These are phyloP conservation scores for Hylodesmum podocarpum DNA, from an alignment of 306 rosid genomes.

Conservation along the genomic window DNA sequence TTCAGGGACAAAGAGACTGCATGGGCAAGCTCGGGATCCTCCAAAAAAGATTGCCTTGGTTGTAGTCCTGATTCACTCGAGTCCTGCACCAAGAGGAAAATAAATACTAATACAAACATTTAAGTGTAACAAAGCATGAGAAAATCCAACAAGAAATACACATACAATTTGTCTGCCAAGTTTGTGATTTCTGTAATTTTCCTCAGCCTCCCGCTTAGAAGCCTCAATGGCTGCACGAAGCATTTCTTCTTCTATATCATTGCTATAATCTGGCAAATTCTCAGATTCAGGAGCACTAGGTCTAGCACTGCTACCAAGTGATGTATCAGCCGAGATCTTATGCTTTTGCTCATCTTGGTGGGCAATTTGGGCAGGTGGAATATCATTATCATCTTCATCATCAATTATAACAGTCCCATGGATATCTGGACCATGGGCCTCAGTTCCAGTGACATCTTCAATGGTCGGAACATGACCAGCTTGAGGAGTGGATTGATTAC, in stretches of 20 bases:
- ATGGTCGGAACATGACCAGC: constrained; percentile 53
- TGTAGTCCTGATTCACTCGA: constrained; percentile 46
- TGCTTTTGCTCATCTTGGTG: constrained; percentile 34
- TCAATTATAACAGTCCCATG: constrained; percentile 53
- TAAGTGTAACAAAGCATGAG: constrained; percentile 24
- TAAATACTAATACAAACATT: constrained; percentile 24
- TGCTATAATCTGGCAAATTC: constrained; percentile 49
- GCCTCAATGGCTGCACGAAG: constrained; percentile 95
- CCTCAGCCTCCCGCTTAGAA: constrained; percentile 73
- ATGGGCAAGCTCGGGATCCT: constrained; percentile 81
- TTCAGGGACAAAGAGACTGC: constrained; percentile 80
- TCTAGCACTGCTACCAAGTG: constrained; percentile 36
- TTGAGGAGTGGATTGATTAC: constrained; percentile 52
- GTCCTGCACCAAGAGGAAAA: constrained; percentile 53
- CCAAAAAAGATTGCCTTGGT: constrained; percentile 50
- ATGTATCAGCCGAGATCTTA: constrained; percentile 36
- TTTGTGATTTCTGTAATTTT: constrained; percentile 43
- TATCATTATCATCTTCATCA: constrained; percentile 57
- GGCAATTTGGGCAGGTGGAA: constrained; percentile 38
- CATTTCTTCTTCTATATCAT: constrained; percentile 98
- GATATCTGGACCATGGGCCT: constrained; percentile 47
- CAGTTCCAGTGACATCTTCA: constrained; percentile 72
- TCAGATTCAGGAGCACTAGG: constrained; percentile 61
- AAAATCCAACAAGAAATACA: constrained; percentile 30
- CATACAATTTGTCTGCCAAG: constrained; percentile 53